Percentiles rank a stretch among this genome's conserved stretches.
phyloP scores from a whole-genome alignment of 331 rosid species.

The Rhamnella rubrinervis region DNA sequence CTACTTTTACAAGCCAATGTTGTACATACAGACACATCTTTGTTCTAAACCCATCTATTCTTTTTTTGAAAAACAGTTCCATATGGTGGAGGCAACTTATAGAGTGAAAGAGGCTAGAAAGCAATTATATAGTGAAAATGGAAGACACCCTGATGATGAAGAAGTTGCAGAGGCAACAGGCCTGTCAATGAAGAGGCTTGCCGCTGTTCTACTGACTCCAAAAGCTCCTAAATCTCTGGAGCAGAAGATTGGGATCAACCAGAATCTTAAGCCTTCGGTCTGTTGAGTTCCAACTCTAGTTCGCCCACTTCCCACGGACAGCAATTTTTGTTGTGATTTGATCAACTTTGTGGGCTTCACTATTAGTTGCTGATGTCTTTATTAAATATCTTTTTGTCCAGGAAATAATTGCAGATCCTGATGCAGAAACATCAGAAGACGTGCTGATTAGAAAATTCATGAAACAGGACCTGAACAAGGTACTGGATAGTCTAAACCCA shows the following conservation, averaged over 20 bases:
- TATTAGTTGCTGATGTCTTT: conserved; percentile 17
- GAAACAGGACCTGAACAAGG: conserved; percentile 80
- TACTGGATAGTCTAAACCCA: conserved; percentile 69
- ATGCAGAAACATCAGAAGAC: conserved; percentile 77
- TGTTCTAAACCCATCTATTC: background rate
- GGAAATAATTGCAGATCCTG: conserved; percentile 77
- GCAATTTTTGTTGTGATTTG: background rate
- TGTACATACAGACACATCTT: conserved; percentile 1
- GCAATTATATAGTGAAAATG: conserved; percentile 65
- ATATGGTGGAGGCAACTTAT: conserved; percentile 95
- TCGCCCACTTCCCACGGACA: no score
- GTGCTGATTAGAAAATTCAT: conserved; percentile 63
- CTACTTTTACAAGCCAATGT: background rate
- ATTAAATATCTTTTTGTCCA: conserved; percentile 27
- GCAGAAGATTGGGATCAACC: conserved; percentile 83
- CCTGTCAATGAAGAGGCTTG: conserved; percentile 85
- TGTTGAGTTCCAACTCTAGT: conserved; percentile 30
- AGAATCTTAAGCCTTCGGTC: conserved; percentile 87
- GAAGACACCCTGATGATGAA: conserved; percentile 77
- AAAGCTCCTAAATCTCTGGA: conserved; percentile 93
- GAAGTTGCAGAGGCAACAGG: conserved; percentile 88
- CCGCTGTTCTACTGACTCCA: conserved; percentile 81
- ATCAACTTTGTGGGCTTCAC: background rate
- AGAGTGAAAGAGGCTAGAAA: conserved; percentile 88
- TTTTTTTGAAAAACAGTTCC: conserved; percentile 47